These are phyloP conservation scores for Fusarium xylarioides DNA, from an alignment of 2,329 filamentous ascomycete species.

Conservation along the genomic window DNA sequence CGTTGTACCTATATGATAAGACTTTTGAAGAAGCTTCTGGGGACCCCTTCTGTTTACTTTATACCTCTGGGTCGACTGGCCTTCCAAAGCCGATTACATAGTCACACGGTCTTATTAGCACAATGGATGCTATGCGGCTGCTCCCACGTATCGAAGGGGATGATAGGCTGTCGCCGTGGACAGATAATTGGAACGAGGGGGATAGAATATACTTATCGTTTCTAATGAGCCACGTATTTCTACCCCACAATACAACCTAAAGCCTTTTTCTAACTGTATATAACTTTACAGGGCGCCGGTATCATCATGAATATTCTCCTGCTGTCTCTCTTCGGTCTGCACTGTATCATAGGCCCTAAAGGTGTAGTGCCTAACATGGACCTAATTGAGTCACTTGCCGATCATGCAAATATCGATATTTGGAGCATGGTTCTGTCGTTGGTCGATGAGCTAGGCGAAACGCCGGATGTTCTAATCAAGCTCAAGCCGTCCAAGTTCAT, in stretches of 20 bases:
- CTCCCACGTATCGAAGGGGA: neutral
- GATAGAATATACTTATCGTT: neutral
- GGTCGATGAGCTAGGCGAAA: neutral
- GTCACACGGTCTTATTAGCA: neutral
- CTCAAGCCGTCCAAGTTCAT: neutral
- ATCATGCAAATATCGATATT: neutral
- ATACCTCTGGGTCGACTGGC: neutral
- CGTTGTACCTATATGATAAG: neutral
- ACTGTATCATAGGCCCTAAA: neutral
- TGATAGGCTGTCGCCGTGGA: neutral
- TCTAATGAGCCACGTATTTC: neutral
- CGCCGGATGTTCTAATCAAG: neutral
- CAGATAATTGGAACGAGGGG: neutral
- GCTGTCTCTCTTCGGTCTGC: neutral
- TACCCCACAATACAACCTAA: neutral
- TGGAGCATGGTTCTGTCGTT: neutral
- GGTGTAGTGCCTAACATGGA: neutral
- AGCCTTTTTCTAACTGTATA: neutral
- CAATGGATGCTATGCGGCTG: neutral
- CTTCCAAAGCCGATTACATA: neutral
- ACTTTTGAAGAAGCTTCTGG: neutral
- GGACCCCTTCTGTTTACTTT: neutral
- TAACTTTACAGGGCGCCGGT: neutral
- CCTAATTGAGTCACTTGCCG: neutral
- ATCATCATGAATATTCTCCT: neutral